Base-by-base conservation (phyloP, 2,329 filamentous ascomycete species). In the Alternaria sp. region DNA sequence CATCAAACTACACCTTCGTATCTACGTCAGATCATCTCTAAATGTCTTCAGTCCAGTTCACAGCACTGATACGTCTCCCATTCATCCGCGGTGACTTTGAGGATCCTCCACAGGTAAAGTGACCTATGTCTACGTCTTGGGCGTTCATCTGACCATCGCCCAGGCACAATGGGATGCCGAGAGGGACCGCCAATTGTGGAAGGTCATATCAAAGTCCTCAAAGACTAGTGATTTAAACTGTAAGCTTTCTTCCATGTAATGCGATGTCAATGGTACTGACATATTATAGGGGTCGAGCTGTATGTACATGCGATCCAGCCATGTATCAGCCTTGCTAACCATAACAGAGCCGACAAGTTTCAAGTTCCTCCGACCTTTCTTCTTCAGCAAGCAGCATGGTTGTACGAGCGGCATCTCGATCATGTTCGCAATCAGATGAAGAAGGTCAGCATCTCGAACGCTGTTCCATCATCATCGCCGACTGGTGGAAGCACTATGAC, bases 141-240 rank as follows among this genome's bases (percentile, higher is more conserved):
- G 54, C 18, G 42, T 7, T 46, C 42, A 56, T 54, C 65, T 65
- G 47, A 63, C 57, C 36, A 65, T 56, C 34, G n/a, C 32, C 22
- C 39, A 96, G 93, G 89, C 95, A 56, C 88, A 93, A 78, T 99
- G 95, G 95, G 89, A 94, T 78, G 86, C 90, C 1, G 83, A 86
- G 22, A 98, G 97, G 78, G 95, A 98, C 74, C 91, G 92, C 61
- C 88, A 88, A 9, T 81, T 99, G 16, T 99, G 95, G 95, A 92
- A 92, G 77, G 88, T 97, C 52, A 86, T 98, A 6, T 96, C 93
- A 0, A 89, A 89, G 62, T 88, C 90, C 32, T 88, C 91, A 2
- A 92, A 93, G 75, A 91, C 89, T 52, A 86, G 85, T 58, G 91
- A 96, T 73, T 89, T 97, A 73, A 89, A 98, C 76, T 99, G 94